Conservation (phyloP, 306 rosid species). For the Phaseolus lunatus region DNA sequence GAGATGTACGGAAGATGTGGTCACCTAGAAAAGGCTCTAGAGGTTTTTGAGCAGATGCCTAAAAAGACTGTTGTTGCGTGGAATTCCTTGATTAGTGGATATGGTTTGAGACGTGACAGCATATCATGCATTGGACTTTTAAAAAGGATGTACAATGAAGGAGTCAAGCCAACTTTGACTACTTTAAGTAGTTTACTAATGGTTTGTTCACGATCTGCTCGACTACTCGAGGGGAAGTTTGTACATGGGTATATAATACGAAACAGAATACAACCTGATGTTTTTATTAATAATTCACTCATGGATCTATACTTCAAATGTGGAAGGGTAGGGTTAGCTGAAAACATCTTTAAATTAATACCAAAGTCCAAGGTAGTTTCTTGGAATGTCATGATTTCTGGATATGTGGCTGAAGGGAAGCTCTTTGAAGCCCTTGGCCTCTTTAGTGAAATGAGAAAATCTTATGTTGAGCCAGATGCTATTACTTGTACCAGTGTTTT, state of each 20-base stretch:
- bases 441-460: conserved; percentile 62
- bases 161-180: conserved; percentile 65
- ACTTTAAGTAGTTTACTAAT: conserved; percentile 69
- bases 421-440: conserved; percentile 64
- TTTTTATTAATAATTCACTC: conserved; percentile 62
- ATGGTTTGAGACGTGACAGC: conserved; percentile 72
- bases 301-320: conserved; percentile 79
- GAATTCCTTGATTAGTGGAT: conserved; percentile 77
- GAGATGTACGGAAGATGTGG: conserved; percentile 93
- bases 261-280: conserved; percentile 61
- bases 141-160: conserved; percentile 66
- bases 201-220: conserved; percentile 69
- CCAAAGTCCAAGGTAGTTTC: conserved; percentile 55
- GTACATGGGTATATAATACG: conserved; percentile 71
- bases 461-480: conserved; percentile 66
- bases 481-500: conserved; percentile 70
- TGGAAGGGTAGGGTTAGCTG: conserved; percentile 66
- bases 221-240: conserved; percentile 63
- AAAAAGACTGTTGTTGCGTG: conserved; percentile 72
- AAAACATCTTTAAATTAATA: conserved; percentile 59
- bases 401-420: conserved; percentile 65
- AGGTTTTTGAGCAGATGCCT: conserved; percentile 72
- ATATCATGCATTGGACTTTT: conserved; percentile 69
- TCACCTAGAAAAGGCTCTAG: conserved; percentile 64
- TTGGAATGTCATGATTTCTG: conserved; percentile 89